phyloP scores from a whole-genome alignment of 345 rosid species.

The Brassica rapa region DNA sequence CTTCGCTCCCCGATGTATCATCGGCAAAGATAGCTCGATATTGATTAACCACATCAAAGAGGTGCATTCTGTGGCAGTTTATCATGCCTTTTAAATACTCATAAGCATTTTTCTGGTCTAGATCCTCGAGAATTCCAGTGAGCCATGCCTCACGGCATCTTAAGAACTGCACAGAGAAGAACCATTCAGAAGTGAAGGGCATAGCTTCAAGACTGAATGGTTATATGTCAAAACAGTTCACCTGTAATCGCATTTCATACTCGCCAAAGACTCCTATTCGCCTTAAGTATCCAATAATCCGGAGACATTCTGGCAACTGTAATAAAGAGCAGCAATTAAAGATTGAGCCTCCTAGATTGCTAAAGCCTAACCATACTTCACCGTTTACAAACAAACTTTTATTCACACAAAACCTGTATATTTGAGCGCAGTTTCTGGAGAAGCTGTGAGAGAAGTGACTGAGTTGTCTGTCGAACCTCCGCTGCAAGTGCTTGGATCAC shows the following conservation, averaged over 20 bases:
- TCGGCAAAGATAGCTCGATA: slow-evolving; percentile 96
- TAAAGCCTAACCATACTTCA: not conserved
- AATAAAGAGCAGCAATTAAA: slow-evolving; percentile 24
- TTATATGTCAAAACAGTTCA: slow-evolving; percentile 37
- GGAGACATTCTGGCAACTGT: slow-evolving; percentile 95
- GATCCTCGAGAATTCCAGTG: slow-evolving; percentile 92
- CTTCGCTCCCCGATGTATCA: slow-evolving; percentile 96
- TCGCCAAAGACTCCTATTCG: slow-evolving; percentile 91
- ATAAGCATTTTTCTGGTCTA: slow-evolving; percentile 85
- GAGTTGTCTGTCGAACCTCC: slow-evolving; percentile 92
- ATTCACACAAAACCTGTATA: slow-evolving; percentile 65
- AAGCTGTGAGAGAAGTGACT: slow-evolving; percentile 91
- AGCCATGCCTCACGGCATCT: slow-evolving; percentile 99
- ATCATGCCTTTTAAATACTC: slow-evolving; percentile 93
- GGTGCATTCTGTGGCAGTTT: slow-evolving; percentile 82
- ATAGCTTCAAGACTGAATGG: not conserved
- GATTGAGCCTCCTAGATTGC: slow-evolving; percentile 20
- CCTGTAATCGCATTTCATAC: slow-evolving; percentile 97
- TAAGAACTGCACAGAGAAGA: slow-evolving; percentile 65
- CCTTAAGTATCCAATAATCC: slow-evolving; percentile 90
- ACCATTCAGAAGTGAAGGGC: slow-evolving; percentile 30
- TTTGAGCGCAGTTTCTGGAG: slow-evolving; percentile 89
- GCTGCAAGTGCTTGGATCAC: slow-evolving; percentile 88
- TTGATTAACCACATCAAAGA: slow-evolving; percentile 95
- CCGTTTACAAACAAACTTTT: slow-evolving; percentile 14